Percentiles rank a stretch among this genome's conserved stretches.
These are phyloP conservation scores for Penicillium robsamsonii DNA, from an alignment of 495 filamentous ascomycete genomes.

Conservation along the genomic window DNA sequence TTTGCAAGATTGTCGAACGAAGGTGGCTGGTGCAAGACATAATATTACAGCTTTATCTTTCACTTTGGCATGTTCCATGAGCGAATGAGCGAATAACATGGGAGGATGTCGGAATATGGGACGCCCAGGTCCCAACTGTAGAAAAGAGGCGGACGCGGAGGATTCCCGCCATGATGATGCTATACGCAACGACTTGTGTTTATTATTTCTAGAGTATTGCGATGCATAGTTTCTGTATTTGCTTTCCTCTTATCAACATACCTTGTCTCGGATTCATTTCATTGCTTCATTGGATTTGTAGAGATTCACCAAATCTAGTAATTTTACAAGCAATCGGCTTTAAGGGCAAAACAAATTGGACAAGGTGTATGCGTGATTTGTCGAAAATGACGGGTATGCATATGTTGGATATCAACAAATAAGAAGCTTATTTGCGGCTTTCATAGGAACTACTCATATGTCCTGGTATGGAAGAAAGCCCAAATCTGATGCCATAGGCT, in stretches of 20 bases:
- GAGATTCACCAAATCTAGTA: not conserved
- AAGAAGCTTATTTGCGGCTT: not conserved
- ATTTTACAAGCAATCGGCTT: not conserved
- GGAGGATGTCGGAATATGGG: slow-evolving; percentile 12
- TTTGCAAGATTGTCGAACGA: not conserved
- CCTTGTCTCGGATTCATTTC: slow-evolving; percentile 10
- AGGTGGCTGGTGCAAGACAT: slow-evolving; percentile 5
- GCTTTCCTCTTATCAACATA: slow-evolving; percentile 16
- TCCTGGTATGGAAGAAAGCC: not conserved
- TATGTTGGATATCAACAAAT: not conserved
- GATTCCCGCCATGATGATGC: slow-evolving; percentile 28
- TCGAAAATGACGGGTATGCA: not conserved
- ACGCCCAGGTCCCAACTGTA: slow-evolving; percentile 18
- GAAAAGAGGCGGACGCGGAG: slow-evolving; percentile 27
- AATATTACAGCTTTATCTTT: slow-evolving; percentile 6
- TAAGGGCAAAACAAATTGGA: not conserved
- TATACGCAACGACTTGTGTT: slow-evolving; percentile 28
- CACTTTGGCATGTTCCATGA: not conserved
- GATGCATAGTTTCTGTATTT: slow-evolving; percentile 24
- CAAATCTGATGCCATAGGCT: not conserved
- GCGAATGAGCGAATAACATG: slow-evolving; percentile 6
- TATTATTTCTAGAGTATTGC: slow-evolving; percentile 24
- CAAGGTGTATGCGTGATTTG: not conserved
- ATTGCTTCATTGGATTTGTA: not conserved
- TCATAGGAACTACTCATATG: not conserved